Percentiles rank a stretch among this genome's conserved stretches.
Conservation (phyloP, 2,329 filamentous ascomycete species). For the Beauveria asiatica region DNA sequence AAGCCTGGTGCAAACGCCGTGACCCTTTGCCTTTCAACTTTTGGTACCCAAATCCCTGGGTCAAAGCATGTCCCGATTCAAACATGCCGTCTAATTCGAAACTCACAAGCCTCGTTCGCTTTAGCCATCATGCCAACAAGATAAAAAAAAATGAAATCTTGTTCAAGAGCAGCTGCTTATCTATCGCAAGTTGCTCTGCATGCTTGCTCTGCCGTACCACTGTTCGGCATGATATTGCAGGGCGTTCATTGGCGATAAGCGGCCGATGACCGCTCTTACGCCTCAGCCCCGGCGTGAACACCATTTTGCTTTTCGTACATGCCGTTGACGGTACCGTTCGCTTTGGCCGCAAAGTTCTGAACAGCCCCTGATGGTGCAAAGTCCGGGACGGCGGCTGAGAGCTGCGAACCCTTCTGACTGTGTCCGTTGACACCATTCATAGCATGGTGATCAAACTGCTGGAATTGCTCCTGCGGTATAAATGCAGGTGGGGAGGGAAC, state of each 20-base stretch:
- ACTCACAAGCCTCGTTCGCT: conserved; percentile 1
- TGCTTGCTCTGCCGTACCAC: not conserved
- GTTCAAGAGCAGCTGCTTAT: not conserved
- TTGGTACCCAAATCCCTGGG: conserved; percentile 4
- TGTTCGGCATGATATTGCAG: not conserved
- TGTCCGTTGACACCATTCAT: conserved; percentile 21
- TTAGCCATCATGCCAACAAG: conserved; percentile 6
- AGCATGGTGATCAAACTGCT: conserved; percentile 26
- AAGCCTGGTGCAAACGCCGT: conserved; percentile 8
- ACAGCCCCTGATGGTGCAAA: conserved; percentile 27
- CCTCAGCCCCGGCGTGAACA: conserved; percentile 17
- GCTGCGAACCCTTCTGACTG: conserved; percentile 22
- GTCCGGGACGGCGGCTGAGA: conserved; percentile 32
- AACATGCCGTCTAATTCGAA: conserved; percentile 1
- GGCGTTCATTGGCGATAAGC: no score
- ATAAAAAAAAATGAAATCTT: conserved; percentile 4
- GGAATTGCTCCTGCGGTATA: conserved; percentile 21
- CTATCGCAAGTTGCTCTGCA: not conserved
- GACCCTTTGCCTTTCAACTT: conserved; percentile 3
- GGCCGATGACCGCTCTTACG: not conserved
- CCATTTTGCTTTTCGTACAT: conserved; percentile 20
- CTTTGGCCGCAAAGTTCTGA: conserved; percentile 3
- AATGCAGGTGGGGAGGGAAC: conserved; percentile 22
- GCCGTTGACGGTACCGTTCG: conserved; percentile 16
- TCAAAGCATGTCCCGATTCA: not conserved